Evolutionary conservation across 257 asterid genomes (phyloP).

Genomic region (Solanum piurae): DNA sequence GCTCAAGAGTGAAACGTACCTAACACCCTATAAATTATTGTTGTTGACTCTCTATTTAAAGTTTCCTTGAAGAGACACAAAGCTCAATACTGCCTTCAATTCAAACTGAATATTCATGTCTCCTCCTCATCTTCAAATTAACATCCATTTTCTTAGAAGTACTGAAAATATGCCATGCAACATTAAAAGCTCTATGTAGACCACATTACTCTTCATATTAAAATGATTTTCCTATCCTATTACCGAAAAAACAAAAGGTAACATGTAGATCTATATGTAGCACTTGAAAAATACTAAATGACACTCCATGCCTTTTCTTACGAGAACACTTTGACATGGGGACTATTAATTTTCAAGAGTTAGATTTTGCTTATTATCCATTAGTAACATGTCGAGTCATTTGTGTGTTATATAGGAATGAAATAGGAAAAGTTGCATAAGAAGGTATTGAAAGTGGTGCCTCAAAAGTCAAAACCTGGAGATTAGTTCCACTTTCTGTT

Average conservation of each 20-base stretch:
- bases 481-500: background rate
- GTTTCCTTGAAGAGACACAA: background rate
- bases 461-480: background rate
- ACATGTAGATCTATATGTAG: background rate
- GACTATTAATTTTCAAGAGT: background rate
- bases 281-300: background rate
- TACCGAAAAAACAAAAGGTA: background rate
- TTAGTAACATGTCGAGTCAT: background rate
- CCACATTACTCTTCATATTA: background rate
- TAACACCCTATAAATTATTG: background rate
- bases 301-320: background rate
- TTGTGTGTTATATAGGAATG: background rate
- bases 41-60: background rate
- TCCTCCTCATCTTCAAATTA: background rate
- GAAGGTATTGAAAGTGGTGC: background rate
- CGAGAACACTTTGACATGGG: background rate
- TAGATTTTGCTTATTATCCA: background rate
- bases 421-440: background rate
- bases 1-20: background rate
- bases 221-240: background rate
- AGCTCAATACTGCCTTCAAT: background rate
- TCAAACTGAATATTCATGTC: background rate
- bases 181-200: background rate
- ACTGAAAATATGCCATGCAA: background rate
- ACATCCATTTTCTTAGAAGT: background rate